These are phyloP conservation scores for Leishmania arabica DNA, from an alignment of 208 protist genomes.

Conservation along the genomic window DNA sequence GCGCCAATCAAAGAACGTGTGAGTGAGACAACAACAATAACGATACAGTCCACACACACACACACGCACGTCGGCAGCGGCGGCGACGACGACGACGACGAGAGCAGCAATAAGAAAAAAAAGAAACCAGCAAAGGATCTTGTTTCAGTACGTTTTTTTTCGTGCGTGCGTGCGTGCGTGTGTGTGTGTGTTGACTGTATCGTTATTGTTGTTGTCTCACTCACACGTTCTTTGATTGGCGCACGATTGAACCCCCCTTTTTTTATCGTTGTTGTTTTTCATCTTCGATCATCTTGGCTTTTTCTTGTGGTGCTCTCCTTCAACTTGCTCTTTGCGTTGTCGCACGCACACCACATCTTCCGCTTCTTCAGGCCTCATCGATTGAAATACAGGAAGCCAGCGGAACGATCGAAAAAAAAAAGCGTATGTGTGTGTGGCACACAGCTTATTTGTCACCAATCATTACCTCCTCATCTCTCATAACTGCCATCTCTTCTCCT, in stretches of 20 bases:
- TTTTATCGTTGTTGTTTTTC: not conserved
- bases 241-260: not conserved
- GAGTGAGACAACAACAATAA: no score
- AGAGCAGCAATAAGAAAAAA: not conserved
- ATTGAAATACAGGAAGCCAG: not conserved
- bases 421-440: no score
- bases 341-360: not conserved
- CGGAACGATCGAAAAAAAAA: not conserved
- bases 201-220: no score
- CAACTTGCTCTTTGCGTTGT: constrained; percentile 7
- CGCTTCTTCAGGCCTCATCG: not conserved
- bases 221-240: no score
- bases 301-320: not conserved
- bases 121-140: not conserved
- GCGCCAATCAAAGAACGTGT: no score
- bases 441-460: not conserved
- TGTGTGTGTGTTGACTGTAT: not conserved
- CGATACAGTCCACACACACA: not conserved
- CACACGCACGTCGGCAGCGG: not conserved
- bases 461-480: not conserved
- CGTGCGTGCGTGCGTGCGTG: not conserved
- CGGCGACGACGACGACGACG: not conserved
- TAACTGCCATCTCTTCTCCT: constrained; percentile 7
- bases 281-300: not conserved
- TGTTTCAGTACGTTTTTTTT: not conserved